Evolutionary conservation across 2,329 filamentous ascomycete species (phyloP), one percentile per base, ranked within the genome.

Genomic region (Claviceps pusilla): DNA sequence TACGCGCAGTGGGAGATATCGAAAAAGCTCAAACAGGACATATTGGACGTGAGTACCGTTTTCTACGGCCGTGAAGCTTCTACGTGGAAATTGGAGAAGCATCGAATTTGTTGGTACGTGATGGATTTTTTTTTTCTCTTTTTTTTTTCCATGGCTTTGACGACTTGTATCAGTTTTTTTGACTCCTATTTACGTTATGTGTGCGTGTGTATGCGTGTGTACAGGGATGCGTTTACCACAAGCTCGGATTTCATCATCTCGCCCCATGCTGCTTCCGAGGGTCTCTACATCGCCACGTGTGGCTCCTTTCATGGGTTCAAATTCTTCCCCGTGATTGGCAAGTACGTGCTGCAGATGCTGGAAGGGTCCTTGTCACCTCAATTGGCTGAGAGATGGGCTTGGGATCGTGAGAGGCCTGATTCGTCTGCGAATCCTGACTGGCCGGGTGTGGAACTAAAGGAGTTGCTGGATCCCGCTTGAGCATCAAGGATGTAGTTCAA

Each of bases 301-400:
- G 82, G 82, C 7, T 84, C 80, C 0, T 83, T 84, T 60, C 82
- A 86, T 65, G 77, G 79, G 16, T 85, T 75, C 71, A 85, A 86
- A 65, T 84, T 86, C 65, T 74, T 86, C 55, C 82, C 82, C 0
- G 75, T 78, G 3, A 74, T 84, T 31, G 82, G 83, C 4, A 77
- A 76, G 59, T 85, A 85, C 59, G 71, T 82, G 33, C 63, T 74
- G n/a, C 73, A 79, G 60, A 77, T 77, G 80, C 66, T 73, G 33
- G 75, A 74, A 59, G 74, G 66, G 12, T 58, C 65, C 14, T 63
- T 81, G 19, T 64, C 68, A 7, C 59, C 70, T 0, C 72, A 74
- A 52, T 60, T 79, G 55, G 60, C 61, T 50, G 60, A 66, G 51
- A 74, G 73, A 59, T 80, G 78, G 77, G 75, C 76, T 4, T 80